Evolutionary conservation across 75 land plant species (phyloP), one percentile per base, ranked within the genome.

Genomic region (Selaginella moellendorffii): DNA sequence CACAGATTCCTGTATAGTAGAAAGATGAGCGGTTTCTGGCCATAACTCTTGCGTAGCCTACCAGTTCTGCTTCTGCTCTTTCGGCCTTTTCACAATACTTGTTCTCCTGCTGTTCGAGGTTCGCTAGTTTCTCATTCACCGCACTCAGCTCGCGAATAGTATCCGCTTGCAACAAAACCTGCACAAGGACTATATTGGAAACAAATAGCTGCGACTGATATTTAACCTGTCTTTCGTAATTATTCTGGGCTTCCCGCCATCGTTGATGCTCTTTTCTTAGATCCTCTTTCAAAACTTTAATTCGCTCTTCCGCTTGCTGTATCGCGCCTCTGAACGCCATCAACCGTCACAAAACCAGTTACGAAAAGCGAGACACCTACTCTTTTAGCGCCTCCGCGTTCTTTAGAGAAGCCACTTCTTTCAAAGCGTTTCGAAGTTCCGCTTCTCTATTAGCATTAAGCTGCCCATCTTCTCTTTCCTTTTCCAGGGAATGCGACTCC

Each of bases 181-280:
- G 81, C 28, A 63, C 20, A 54, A 61, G 14, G 18, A 14, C 65
- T 5, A 5, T 14, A 36, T 5, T 5, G 46, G 14, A 36, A 36
- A 14, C 14, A 36, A 5, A 36, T 36, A 36, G 46, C 10, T 36
- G 46, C 46, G 46, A 36, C 46, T 14, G 46, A 36, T 36, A 36
- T 36, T 5, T 36, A 24, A 93, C 99, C 87, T 95, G 99, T 83
- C 99, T 83, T 69, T 95, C 91, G 79, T 95, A 95, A 72, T 95
- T 95, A 54, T 77, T 74, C 62, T 95, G 99, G 51, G 96, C 80
- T 30, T 78, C 61, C 46, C 81, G 83, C 99, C 99, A 89, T 26
- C 74, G 78, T 29, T 79, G 79, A 29, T 86, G 96, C 66, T 86
- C 80, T 59, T 65, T 77, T 28, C 82, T 87, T 68, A 95, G 54